These are phyloP conservation scores for Diaporthe eres DNA, from an alignment of 2,329 filamentous ascomycete genomes.

Conservation along the genomic window DNA sequence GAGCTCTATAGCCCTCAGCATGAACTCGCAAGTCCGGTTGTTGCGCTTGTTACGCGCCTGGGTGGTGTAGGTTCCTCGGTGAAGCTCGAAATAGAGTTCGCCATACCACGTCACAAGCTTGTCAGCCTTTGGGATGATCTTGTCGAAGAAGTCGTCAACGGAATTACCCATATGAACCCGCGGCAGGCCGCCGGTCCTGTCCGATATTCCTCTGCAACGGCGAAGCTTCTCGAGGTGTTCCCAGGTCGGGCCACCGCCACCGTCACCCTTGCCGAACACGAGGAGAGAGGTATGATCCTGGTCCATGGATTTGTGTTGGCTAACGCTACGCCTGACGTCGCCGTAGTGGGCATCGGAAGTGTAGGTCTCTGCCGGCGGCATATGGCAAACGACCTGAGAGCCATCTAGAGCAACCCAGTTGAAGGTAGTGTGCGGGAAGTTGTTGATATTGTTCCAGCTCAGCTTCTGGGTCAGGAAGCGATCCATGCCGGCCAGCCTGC, in stretches of 20 bases:
- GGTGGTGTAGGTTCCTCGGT: constrained; percentile 96
- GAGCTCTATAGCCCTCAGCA: constrained; percentile 90
- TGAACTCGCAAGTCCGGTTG: constrained; percentile 87
- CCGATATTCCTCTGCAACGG: constrained; percentile 90
- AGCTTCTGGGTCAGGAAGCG: constrained; percentile 98
- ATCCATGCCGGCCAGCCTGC: constrained; percentile 93
- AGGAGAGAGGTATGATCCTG: constrained; percentile 91
- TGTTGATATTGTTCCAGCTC: constrained; percentile 99
- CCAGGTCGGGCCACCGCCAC: constrained; percentile 94
- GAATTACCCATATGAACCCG: constrained; percentile 90
- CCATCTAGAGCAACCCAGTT: constrained; percentile 98
- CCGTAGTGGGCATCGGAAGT: constrained; percentile 95
- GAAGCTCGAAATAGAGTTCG: constrained; percentile 97
- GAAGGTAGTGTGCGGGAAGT: constrained; percentile 98
- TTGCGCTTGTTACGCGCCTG: constrained; percentile 98
- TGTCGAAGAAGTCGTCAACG: constrained; percentile 94
- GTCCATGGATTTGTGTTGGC: constrained; percentile 95
- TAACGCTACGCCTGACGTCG: constrained; percentile 89
- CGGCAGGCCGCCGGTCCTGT: constrained; percentile 78
- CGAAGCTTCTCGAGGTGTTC: constrained; percentile 95
- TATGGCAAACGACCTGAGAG: constrained; percentile 96
- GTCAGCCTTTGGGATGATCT: constrained; percentile 82
- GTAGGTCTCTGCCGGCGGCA: constrained; percentile 96
- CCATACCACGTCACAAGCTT: constrained; percentile 97
- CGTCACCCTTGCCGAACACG: constrained; percentile 97